Evolutionary conservation across 371 early-diverging fungal genomes (phyloP), one percentile per base, ranked within the genome.

Genomic region (Haplosporangium sp.): DNA sequence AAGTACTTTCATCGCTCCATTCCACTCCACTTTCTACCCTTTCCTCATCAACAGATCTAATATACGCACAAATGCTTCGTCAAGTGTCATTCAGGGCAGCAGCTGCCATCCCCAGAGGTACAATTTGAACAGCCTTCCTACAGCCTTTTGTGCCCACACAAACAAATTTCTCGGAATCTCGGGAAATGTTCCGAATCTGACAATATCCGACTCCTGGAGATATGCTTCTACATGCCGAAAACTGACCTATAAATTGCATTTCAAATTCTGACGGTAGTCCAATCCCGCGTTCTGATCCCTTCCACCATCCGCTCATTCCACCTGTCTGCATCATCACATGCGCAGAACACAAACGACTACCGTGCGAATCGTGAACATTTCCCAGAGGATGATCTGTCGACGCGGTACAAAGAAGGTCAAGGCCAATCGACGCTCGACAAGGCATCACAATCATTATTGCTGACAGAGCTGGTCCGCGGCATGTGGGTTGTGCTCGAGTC

Each of bases 401-500:
- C 59, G 21, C 59, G 55, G 41, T 54, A 59, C 55, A 46, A 45
- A 7, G 21, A 52, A 20, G 64, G 64, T 29, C 55, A 55, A 23
- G 64, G 64, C 47, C 64, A 79, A 73, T 38, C 81, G 59, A 43
- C 81, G 38, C 82, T 95, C 59, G 95, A 95, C 74, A 84, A 88
- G 41, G 91, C 93, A 53, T 91, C 94, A 36, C 89, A 89, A 70
- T 88, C 91, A 38, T 87, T 97, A 73, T 87, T 96, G 73, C 79
- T 96, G 74, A 95, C 96, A 40, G 97, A 98, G 83, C 80, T 98
- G 64, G 82, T 95, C 59, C 85, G 96, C 61, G 95, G 96, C 45
- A 93, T 93, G 91, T 95, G 92, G 91, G 80, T 96, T 38, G 95
- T 95, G n/a, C 71, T 95, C 23, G 96, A 96, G 82, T 89, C 93